Base-by-base conservation (phyloP, 2,329 filamentous ascomycete species). In the Elsinoe fawcettii region DNA sequence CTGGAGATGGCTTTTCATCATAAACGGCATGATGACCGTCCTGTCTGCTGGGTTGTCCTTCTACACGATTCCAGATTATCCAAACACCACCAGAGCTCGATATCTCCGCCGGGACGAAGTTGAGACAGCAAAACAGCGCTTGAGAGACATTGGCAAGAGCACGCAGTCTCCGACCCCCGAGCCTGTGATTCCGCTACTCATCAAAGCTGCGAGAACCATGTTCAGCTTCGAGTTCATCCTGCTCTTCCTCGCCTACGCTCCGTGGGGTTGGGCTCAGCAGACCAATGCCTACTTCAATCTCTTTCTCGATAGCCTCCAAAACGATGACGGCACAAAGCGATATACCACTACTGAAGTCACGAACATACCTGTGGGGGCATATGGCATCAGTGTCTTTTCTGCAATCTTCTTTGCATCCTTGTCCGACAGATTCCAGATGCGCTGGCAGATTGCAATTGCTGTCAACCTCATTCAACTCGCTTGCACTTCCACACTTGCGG, bases 361-460 rank as follows among this genome's bases (percentile, higher is more conserved):
- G 58, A 70, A 73, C 1, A 78, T 79, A 55, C 76, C 77, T 0
- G 77, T 78, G 14, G 74, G 68, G 8, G 76, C 75, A 9, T 69
- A 73, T 3, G 75, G 74, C 3, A 76, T 78, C 51, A 77, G 77
- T 16, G 75, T 78, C 2, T 68, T 74, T 0, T 78, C 76, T 56
- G 78, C 80, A 1, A 80, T 77, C 77, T 70, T 78, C 11, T 80
- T 78, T 77, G 77, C 77, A 0, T 71, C 79, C 1, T 63, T 79
- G 0, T 80, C 78, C 0, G 78, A 80, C 64, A 64, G 73, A 7
- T 62, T 80, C 1, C 70, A 71, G 36, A 78, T 77, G 0, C 67
- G 78, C 20, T 80, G 78, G 78, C 73, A 72, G 0, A 67, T 80
- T 5, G 75, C 80, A 27, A 67, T 80, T 5, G 62, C 68, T 2